Percentiles rank a stretch among this genome's conserved stretches.
Conservation (phyloP, 2,329 filamentous ascomycete species). For the Pseudogymnoascus sp. region DNA sequence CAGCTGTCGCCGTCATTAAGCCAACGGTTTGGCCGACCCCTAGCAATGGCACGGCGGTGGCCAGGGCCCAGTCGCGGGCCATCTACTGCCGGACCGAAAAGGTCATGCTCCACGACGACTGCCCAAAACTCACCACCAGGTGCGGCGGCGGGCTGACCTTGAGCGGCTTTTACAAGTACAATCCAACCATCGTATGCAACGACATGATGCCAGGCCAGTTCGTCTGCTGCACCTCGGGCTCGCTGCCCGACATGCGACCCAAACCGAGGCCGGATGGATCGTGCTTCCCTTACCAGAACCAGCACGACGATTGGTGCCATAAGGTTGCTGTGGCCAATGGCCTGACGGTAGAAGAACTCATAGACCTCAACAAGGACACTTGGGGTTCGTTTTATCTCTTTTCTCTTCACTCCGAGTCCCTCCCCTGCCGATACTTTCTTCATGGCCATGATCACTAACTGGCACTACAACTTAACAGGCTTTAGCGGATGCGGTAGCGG, state of each 20-base stretch:
- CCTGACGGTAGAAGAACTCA: not conserved
- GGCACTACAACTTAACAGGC: not conserved
- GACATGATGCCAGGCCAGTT: conserved; percentile 23
- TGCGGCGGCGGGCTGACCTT: conserved; percentile 23
- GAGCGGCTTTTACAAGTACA: conserved; percentile 24
- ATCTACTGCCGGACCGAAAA: no score
- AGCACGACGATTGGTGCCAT: not conserved
- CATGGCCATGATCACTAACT: no score
- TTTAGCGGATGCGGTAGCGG: not conserved
- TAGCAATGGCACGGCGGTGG: no score
- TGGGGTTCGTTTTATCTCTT: not conserved
- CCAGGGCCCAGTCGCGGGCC: no score
- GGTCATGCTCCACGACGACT: no score
- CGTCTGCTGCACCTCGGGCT: not conserved
- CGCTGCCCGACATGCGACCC: not conserved
- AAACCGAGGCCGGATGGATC: not conserved
- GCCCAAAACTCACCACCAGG: conserved; percentile 21
- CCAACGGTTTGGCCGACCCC: not conserved
- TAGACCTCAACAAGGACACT: not conserved
- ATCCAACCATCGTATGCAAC: conserved; percentile 27
- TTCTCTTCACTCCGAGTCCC: not conserved
- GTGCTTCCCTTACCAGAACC: not conserved
- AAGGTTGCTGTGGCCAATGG: not conserved
- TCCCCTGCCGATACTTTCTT: no score
- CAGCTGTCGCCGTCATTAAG: not conserved